Evolutionary conservation across 768 basidiomycete genomes (phyloP).

Genomic region (Suillus variegatus): DNA sequence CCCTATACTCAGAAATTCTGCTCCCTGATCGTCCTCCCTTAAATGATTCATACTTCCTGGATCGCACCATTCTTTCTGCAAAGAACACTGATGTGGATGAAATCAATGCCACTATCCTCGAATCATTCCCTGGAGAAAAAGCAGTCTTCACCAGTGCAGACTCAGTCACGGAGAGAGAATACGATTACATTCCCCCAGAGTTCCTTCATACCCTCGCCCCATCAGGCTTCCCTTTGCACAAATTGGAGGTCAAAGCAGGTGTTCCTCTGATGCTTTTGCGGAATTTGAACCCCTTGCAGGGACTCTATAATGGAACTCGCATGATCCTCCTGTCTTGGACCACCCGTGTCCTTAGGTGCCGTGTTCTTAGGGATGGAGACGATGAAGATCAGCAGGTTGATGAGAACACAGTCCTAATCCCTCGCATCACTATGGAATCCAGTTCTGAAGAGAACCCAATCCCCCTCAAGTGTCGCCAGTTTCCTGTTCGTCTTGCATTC

Average conservation of each 20-base stretch:
- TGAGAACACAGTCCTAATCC: too few species aligned
- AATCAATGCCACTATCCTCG: slow-evolving; percentile 31
- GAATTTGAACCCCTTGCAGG: slow-evolving; percentile 40
- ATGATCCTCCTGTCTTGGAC: slow-evolving; percentile 19
- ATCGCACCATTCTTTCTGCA: slow-evolving; percentile 32
- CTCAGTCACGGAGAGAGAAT: slow-evolving; percentile 24
- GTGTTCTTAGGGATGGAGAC: too few species aligned
- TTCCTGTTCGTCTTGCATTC: too few species aligned
- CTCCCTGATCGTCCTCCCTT: slow-evolving; percentile 12
- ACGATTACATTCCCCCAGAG: slow-evolving; percentile 35
- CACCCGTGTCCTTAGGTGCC: too few species aligned
- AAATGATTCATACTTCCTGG: slow-evolving; percentile 28
- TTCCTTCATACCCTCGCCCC: slow-evolving; percentile 39
- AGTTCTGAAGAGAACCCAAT: too few species aligned
- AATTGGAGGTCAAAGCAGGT: slow-evolving; percentile 36
- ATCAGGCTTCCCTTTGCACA: slow-evolving; percentile 40
- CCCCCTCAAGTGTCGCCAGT: too few species aligned
- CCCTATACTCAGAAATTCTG: slow-evolving; percentile 27
- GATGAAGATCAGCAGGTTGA: too few species aligned
- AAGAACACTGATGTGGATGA: slow-evolving; percentile 33
- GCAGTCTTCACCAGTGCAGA: slow-evolving; percentile 30
- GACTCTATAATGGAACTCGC: slow-evolving; percentile 42
- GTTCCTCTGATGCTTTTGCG: slow-evolving; percentile 43
- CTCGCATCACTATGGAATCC: too few species aligned
- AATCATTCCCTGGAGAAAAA: slow-evolving; percentile 23